Evolutionary conservation across 208 protist genomes (phyloP), one percentile per base, ranked within the genome.

Genomic region (Borovskyia barvae): DNA sequence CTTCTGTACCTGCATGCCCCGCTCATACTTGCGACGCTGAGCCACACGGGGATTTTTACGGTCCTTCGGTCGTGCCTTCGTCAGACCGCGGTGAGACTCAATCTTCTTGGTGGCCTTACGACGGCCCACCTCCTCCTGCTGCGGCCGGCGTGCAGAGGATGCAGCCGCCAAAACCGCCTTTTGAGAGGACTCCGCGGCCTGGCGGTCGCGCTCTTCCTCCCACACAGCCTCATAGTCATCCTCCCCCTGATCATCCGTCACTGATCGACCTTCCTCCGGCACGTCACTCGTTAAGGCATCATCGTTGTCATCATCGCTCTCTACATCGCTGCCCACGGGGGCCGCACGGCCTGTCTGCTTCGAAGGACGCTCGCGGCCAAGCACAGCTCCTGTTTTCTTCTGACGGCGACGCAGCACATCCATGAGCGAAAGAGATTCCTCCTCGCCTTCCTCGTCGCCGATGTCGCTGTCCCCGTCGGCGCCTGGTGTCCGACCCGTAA

Each of bases 1-100:
- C 80, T 93, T 93, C 66, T 93, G 86, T 19, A 92, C 80, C 30
- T 78, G 85, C 66, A 93, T 73, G 30, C 86, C 84, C 19, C 82
- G 81, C 66, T 93, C 83, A 58, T 93, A 93, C 77, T 95, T 95
- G 60, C 83, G 80, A 19, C 90, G 78, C 70, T 93, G 90, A 22
- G 85, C 86, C 11, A 92, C 80, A 37, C 90, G 83, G 2, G 90
- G 90, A 17, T 81, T 95, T 72, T 95, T 95, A 63, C 90, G 82
- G 49, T 95, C 90, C 72, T 92, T 92, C 43, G 90, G 90, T 2
- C 90, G 80, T 8, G 89, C 47, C 77, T 86, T 89, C 8, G 89
- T 95, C 60, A 95, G 85, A 24, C 89, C 89, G 22, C 90, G 78
- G 72, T 96, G 90, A 1, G 85, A 79, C 70, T 96, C 86, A 35